A percentile compares a stretch with the other conserved stretches of the same genome.
These are phyloP conservation scores for Boletus fagicola DNA, from an alignment of 768 basidiomycete genomes.

Conservation along the genomic window DNA sequence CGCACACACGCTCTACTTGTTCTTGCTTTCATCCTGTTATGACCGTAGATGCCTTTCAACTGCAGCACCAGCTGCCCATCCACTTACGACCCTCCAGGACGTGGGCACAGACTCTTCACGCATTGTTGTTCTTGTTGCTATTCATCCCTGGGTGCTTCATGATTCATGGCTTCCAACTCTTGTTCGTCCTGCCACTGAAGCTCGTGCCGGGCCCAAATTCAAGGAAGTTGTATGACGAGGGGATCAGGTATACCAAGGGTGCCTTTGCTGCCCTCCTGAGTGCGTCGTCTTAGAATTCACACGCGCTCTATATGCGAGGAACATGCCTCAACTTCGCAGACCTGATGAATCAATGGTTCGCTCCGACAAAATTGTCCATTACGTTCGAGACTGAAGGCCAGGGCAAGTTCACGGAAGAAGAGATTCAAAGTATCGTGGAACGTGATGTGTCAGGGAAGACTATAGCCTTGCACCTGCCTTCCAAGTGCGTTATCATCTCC, in stretches of 20 bases:
- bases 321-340: constrained; percentile 42
- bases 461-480: constrained; percentile 64
- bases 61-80: constrained; percentile 50
- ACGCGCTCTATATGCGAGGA: neutral
- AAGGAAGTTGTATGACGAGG: constrained; percentile 58
- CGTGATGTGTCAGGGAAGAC: constrained; percentile 58
- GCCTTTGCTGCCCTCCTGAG: constrained; percentile 74
- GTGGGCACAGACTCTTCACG: constrained; percentile 52
- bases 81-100: constrained; percentile 48
- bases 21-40: constrained; percentile 10
- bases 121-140: constrained; percentile 49
- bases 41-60: constrained; percentile 16
- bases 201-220: constrained; percentile 60
- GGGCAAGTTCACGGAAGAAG: constrained; percentile 59
- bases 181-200: constrained; percentile 64
- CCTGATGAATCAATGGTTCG: constrained; percentile 78
- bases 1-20: constrained; percentile 1
- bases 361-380: constrained; percentile 67
- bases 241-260: constrained; percentile 79
- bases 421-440: constrained; percentile 56
- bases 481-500: constrained; percentile 78
- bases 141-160: constrained; percentile 67
- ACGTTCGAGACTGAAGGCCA: constrained; percentile 72
- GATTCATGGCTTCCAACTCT: constrained; percentile 71
- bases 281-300: constrained; percentile 36